Evolutionary conservation across 1,284 basidiomycete species (phyloP).

Genomic region (Ustilago xerochloae): DNA sequence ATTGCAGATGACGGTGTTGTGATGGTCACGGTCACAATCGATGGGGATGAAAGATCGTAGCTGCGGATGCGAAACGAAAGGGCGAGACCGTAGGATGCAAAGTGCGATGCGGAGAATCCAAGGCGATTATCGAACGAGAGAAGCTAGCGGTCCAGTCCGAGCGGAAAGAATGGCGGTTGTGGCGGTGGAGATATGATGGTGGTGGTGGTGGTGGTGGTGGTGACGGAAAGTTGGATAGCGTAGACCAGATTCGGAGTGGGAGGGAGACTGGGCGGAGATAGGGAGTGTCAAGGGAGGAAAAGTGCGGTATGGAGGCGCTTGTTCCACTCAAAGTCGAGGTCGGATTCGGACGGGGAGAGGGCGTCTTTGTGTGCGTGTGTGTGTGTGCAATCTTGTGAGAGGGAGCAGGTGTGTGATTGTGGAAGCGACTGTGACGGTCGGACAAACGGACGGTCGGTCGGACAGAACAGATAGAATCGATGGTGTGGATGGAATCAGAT

Average conservation of each 20-base stretch:
- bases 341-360: background rate
- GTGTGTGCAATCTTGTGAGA: background rate
- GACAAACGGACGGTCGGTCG: background rate
- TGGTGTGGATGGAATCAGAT: too few species aligned
- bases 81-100: background rate
- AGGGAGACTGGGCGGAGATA: slow-evolving; percentile 1
- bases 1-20: background rate
- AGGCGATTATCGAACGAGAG: background rate
- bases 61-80: background rate
- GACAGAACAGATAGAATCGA: background rate
- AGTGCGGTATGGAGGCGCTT: background rate
- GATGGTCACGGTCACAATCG: too few species aligned
- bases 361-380: background rate
- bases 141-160: background rate
- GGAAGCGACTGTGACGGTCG: background rate
- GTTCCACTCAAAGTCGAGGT: background rate
- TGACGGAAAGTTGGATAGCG: background rate
- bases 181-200: background rate
- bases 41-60: background rate
- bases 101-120: background rate
- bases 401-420: background rate
- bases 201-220: background rate
- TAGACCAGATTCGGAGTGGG: too few species aligned
- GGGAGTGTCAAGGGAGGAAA: background rate
- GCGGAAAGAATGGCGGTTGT: background rate